Evolutionary conservation across 2,329 filamentous ascomycete species (phyloP), one percentile per base, ranked within the genome.

Genomic region (Aspergillus vadensis): DNA sequence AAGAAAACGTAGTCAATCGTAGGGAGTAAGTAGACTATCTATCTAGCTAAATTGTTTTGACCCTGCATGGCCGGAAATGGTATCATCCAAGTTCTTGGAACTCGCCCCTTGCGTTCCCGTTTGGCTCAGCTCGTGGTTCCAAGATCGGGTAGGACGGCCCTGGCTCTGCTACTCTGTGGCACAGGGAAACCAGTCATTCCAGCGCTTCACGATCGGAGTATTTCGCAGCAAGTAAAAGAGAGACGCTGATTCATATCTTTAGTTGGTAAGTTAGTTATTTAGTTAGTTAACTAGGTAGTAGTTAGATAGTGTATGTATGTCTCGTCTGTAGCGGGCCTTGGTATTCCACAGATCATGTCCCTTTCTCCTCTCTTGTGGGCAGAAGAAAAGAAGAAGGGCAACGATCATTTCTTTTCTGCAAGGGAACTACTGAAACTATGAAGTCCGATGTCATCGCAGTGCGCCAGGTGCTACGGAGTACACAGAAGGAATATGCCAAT

Each of bases 61-160:
- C 58, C 64, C 59, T 66, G 61, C 56, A 58, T 64, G 58, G 55
- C 60, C 53, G 57, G 53, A 65, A 62, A 44, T 50, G 57, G 61
- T 54, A 62, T 60, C 57, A 58, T 55, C 30, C 27, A 56, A 55
- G 61, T 59, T 38, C 55, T 57, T 60, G 60, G 49, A 57, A 48
- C 32, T 38, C 30, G 53, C 53, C 23, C 30, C 65, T 68, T 68
- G 66, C 65, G 52, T 66, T 61, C 59, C 59, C 52, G 43, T 48
- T 63, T 65, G 41, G 56, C 36, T 60, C 57, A 58, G 62, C 65
- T 67, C 66, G 65, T 68, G 66, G 65, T 62, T 50, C 58, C 47
- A 58, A 62, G 58, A 60, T 63, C 61, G 61, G 61, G 50, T 64
- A 63, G 60, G 60, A 64, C 60, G 63, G 63, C 57, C 61, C 59